phyloP scores from a whole-genome alignment of 805 yeast species.

The Yarrowia sp. region DNA sequence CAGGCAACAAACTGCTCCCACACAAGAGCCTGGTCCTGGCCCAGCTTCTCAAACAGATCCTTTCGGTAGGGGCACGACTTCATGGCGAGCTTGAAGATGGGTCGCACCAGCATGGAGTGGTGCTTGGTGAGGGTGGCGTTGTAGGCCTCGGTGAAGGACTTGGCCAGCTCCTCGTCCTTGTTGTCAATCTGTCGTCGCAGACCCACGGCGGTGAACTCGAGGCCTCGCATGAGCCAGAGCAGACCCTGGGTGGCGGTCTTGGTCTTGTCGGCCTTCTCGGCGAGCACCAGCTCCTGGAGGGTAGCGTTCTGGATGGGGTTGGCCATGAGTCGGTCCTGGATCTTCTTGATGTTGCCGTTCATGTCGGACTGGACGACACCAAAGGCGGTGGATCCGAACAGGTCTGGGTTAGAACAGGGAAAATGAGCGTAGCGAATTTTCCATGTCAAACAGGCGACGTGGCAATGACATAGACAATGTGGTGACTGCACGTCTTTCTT shows the following conservation, averaged over 20 bases:
- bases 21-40: conserved; percentile 75
- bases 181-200: conserved; percentile 77
- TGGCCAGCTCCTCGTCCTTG: conserved; percentile 68
- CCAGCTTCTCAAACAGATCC: conserved; percentile 83
- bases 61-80: conserved; percentile 91
- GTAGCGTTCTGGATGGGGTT: conserved; percentile 71
- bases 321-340: conserved; percentile 68
- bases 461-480: too few species aligned
- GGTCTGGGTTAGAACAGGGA: conserved; percentile 51
- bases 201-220: conserved; percentile 89
- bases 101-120: conserved; percentile 82
- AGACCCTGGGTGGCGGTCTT: conserved; percentile 90
- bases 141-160: conserved; percentile 86
- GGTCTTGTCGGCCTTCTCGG: conserved; percentile 70
- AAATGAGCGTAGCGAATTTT: too few species aligned
- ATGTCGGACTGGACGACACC: conserved; percentile 84
- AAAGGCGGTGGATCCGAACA: conserved; percentile 85
- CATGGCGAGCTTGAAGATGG: conserved; percentile 92
- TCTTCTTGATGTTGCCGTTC: conserved; percentile 83
- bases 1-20: conserved; percentile 68
- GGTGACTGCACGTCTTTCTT: too few species aligned
- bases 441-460: too few species aligned
- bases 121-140: conserved; percentile 77
- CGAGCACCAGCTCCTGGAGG: conserved; percentile 75
- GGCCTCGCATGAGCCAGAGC: conserved; percentile 81